Percentiles rank a stretch among this genome's conserved stretches.
Evolutionary conservation across 163 green algal genomes (phyloP).

Genomic region (Chlamydomonas reinhardtii): DNA sequence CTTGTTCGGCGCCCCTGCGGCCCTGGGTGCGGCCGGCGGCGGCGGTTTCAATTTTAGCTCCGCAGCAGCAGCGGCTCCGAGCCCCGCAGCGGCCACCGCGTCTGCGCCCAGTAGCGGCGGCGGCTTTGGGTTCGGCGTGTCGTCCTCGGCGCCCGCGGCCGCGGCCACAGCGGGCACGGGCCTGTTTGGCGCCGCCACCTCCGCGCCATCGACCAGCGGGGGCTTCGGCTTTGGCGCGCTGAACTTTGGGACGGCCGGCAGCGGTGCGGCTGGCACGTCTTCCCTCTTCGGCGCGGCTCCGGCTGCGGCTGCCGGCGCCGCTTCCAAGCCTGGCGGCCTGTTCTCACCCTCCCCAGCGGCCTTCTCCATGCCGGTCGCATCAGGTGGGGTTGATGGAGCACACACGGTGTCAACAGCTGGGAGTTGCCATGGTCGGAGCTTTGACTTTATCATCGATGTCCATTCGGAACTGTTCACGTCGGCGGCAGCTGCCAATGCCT

Average conservation of each 20-base stretch:
- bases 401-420: too few species aligned
- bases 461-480: too few species aligned
- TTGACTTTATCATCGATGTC: too few species aligned
- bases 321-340: neutral
- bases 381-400: neutral
- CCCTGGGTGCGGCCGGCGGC: neutral
- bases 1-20: neutral
- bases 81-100: neutral
- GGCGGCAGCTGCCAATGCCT: too few species aligned
- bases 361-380: neutral
- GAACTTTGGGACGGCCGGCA: neutral
- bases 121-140: neutral
- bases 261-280: too few species aligned
- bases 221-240: conserved; percentile 8
- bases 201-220: neutral
- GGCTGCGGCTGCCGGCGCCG: too few species aligned
- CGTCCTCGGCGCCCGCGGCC: neutral
- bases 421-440: too few species aligned
- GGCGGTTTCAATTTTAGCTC: neutral
- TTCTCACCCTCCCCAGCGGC: neutral
- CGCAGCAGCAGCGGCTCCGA: neutral
- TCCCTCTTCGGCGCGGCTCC: neutral
- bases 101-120: neutral
- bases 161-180: neutral
- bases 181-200: neutral